A percentile compares a stretch with the other conserved stretches of the same genome.
Conservation (phyloP, 1,284 basidiomycete genomes). For the Boletus nobilissimus region DNA sequence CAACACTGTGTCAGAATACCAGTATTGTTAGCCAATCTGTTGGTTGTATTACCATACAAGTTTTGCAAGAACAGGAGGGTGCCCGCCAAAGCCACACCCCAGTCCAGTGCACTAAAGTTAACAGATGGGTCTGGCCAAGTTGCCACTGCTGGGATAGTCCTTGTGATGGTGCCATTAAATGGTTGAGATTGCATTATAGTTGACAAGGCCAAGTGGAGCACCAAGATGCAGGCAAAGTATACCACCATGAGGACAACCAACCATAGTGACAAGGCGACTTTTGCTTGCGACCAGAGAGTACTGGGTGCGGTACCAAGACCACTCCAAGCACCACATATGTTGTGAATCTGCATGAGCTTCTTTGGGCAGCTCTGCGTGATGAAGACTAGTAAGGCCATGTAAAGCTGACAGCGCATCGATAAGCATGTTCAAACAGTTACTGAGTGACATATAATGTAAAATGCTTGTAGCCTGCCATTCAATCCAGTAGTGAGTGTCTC, state of each 20-base stretch:
- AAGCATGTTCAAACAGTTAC: not conserved
- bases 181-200: constrained; percentile 1
- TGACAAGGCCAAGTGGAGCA: not conserved
- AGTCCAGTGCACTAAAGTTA: not conserved
- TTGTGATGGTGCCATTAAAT: not conserved
- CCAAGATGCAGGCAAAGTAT: not conserved
- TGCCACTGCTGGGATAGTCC: not conserved
- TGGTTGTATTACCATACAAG: not conserved
- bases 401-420: not conserved
- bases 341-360: not conserved
- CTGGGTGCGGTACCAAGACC: not conserved
- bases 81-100: not conserved
- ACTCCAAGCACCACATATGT: not conserved
- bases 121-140: not conserved
- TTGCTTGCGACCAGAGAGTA: constrained; percentile 5
- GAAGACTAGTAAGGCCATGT: not conserved
- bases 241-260: not conserved
- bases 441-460: not conserved
- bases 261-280: not conserved
- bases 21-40: not conserved
- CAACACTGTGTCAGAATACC: not conserved
- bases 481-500: not conserved
- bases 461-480: not conserved
- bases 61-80: not conserved
- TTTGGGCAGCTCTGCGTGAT: not conserved